Evolutionary conservation across 1,284 basidiomycete species (phyloP), one percentile per base, ranked within the genome.

Genomic region (Rhodotorula mucilaginosa): DNA sequence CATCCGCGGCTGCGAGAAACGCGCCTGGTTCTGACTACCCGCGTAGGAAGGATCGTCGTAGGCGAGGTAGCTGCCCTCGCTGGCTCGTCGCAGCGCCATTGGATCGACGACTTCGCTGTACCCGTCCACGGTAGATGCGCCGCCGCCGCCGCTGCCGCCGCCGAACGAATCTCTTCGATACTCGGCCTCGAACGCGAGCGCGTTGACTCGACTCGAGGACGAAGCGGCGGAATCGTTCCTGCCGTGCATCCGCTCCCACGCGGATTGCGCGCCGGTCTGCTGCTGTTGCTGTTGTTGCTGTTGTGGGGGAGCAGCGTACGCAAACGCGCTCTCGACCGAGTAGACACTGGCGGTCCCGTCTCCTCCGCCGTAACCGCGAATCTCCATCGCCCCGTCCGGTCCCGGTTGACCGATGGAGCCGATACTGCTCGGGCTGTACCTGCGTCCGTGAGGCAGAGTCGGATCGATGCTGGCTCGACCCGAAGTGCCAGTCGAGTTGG

Each of bases 331-430:
- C 2, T 74, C 74, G 68, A 74, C 19, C 51, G 72, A 74, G 65
- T 76, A 76, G 13, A 76, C 75, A 61, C 73, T 74, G 60, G 70
- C 68, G 51, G 74, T 74, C 26, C 34, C 31, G 13, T 62, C 57
- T 16, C 67, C 71, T 3, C 68, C 65, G 5, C 57, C 44, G 21
- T 56, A 56, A n/a, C 72, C 67, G 12, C 71, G 47, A 12, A 74
- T 76, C 61, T 76, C 70, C 70, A 76, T 76, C 47, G 75, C 75
- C 10, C 75, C 75, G 58, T 76, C 75, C 18, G 65, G 68, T 6
- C 72, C 71, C 8, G n/a, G 26, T 13, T 47, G 49, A 16, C 63
- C 56, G 34, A 69, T 21, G 26, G 64, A 31, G 5, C 54, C 60
- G 19, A 66, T 57, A 21, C 58, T 62, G 56, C 16, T 51, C n/a